Evolutionary conservation across 805 yeast species (phyloP), one percentile per base, ranked within the genome.

Genomic region (Clavispora phyllophila): DNA sequence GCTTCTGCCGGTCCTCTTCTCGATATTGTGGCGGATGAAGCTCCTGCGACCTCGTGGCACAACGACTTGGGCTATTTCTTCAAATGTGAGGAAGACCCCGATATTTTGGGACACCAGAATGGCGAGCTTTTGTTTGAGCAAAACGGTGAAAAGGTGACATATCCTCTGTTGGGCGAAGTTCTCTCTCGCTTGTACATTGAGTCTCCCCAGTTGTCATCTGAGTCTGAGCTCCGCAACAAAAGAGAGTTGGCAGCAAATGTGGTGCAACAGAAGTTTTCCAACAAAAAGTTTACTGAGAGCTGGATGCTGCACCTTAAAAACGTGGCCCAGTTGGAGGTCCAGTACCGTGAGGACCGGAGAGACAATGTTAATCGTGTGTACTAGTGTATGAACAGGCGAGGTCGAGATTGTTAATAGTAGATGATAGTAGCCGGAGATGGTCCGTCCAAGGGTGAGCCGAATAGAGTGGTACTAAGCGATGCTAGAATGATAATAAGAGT

Each of bases 1-100:
- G 95, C 95, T 4, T 84, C 95, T 41, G 99, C 96, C 0, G 99
- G 99, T 1, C 99, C 99, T 9, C 72, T 78, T 33, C 67, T 82
- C 43, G 99, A 93, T 62, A 93, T 93, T 46, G 93, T 87, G n/a
- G 51, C 58, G 4, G 42, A 41, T n/a, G 38, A 42, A 5, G 48
- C 44, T 9, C 42, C 47, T 7, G 40, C 55, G 6, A 28, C 39
- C 12, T 23, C 43, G 27, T 57, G 68, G 58, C 58, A 64, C 19
- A 69, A 73, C 12, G 76, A 77, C 44, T 73, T 87, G 0, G 98
- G 98, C 0, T 84, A 85, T 55, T 84, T 89, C 61, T 93, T 91
- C 68, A 79, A 75, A 47, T 79, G 83, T 49, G 62, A 63, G 10
- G 60, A 61, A 6, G 97, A 90, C 57, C 95, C 96, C 1, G 96